phyloP scores from a whole-genome alignment of 1,284 basidiomycete genomes.

The Malassezia equina region DNA sequence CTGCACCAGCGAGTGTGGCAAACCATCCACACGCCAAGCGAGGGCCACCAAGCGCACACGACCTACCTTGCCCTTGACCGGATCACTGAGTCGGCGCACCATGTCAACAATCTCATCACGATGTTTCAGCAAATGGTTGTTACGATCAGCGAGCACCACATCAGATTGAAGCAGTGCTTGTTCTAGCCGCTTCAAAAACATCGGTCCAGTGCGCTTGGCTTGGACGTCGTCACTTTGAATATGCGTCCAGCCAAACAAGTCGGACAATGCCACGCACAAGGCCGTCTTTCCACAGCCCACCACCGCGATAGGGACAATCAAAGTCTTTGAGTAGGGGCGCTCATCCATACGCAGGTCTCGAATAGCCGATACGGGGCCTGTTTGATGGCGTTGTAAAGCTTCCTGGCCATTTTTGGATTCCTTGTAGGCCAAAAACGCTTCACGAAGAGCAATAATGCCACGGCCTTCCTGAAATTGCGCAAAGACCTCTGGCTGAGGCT shows the following conservation, averaged over 20 bases:
- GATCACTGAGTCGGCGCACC: slow-evolving; percentile 11
- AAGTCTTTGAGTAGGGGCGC: slow-evolving; percentile 60
- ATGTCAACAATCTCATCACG: slow-evolving; percentile 37
- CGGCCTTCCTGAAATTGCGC: slow-evolving; percentile 60
- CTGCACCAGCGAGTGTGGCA: slow-evolving; percentile 30
- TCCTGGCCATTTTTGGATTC: slow-evolving; percentile 46
- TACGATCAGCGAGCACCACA: slow-evolving; percentile 41
- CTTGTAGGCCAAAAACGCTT: slow-evolving; percentile 66
- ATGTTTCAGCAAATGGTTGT: slow-evolving; percentile 44
- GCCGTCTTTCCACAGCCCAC: slow-evolving; percentile 94
- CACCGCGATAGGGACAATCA: slow-evolving; percentile 78
- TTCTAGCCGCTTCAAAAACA: slow-evolving; percentile 68
- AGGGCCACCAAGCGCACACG: slow-evolving; percentile 34
- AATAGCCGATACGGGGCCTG: not conserved
- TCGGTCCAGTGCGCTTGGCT: slow-evolving; percentile 64
- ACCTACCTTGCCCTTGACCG: slow-evolving; percentile 10
- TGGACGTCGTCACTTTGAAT: slow-evolving; percentile 77
- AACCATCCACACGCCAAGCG: slow-evolving; percentile 25
- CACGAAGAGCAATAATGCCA: slow-evolving; percentile 73
- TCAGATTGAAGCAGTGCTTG: slow-evolving; percentile 22
- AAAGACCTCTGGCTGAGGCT: slow-evolving; percentile 58
- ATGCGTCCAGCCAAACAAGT: slow-evolving; percentile 69
- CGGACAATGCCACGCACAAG: slow-evolving; percentile 64
- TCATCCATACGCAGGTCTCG: slow-evolving; percentile 18
- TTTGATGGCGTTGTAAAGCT: slow-evolving; percentile 38